Percentiles rank a stretch among this genome's conserved stretches.
Evolutionary conservation across 257 asterid genomes (phyloP).

Genomic region (Buddleja alternifolia): DNA sequence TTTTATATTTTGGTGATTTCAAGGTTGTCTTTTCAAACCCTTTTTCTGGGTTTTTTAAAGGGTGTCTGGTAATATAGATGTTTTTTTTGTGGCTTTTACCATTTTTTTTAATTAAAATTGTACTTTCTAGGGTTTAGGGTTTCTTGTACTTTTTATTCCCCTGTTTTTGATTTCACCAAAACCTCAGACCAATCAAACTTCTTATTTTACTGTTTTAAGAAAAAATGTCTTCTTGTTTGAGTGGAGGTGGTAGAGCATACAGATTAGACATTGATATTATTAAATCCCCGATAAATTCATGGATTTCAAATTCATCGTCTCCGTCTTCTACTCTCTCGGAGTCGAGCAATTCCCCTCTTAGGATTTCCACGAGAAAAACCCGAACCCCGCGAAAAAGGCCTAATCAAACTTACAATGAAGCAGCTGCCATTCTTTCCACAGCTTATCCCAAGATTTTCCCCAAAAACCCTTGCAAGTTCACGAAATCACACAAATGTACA

Average conservation of each 20-base stretch:
- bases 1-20: constrained; percentile 31
- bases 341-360: constrained; percentile 63
- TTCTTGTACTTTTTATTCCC: constrained; percentile 24
- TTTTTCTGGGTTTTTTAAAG: background rate
- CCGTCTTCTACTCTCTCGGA: constrained; percentile 72
- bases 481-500: constrained; percentile 37
- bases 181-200: constrained; percentile 28
- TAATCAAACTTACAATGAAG: constrained; percentile 84
- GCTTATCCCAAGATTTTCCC: constrained; percentile 74
- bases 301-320: constrained; percentile 68
- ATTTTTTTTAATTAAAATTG: constrained; percentile 14
- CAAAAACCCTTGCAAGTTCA: constrained; percentile 50
- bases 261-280: constrained; percentile 62
- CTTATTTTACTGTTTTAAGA: background rate
- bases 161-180: background rate
- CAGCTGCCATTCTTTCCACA: constrained; percentile 76
- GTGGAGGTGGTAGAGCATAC: constrained; percentile 73
- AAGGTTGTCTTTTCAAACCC: constrained; percentile 26
- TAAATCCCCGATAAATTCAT: constrained; percentile 61
- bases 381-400: constrained; percentile 94
- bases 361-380: constrained; percentile 69
- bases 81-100: constrained; percentile 31
- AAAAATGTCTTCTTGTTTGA: constrained; percentile 66
- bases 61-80: background rate
- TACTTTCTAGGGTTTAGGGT: constrained; percentile 57